phyloP scores from a whole-genome alignment of 129 eudicot species.

The Tanacetum coccineum region DNA sequence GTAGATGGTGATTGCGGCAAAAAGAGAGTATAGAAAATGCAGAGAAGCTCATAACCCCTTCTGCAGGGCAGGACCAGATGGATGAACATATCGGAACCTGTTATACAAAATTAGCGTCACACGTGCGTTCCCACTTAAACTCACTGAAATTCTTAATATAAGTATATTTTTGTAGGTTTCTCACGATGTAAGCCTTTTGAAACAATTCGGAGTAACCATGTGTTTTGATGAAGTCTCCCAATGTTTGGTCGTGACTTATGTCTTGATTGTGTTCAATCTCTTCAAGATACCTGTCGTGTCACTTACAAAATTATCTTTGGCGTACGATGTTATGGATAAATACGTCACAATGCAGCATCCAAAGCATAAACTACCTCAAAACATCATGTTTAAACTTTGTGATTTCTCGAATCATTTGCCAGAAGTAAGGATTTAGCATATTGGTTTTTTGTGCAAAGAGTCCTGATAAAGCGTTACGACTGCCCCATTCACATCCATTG shows the following conservation, averaged over 20 bases:
- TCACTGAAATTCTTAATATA: too few species aligned
- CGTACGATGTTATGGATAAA: too few species aligned
- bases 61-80: constrained; percentile 93
- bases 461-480: constrained; percentile 68
- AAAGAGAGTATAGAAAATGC: constrained; percentile 81
- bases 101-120: too few species aligned
- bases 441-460: constrained; percentile 84
- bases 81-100: constrained; percentile 88
- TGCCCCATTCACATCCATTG: constrained; percentile 88
- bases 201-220: constrained; percentile 86
- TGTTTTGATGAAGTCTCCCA: constrained; percentile 73
- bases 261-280: constrained; percentile 75
- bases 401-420: constrained; percentile 86
- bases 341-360: too few species aligned
- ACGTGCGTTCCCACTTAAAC: too few species aligned
- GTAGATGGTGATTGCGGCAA: constrained; percentile 86
- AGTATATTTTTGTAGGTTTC: too few species aligned
- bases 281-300: constrained; percentile 70
- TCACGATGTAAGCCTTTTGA: constrained; percentile 87
- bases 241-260: constrained; percentile 65
- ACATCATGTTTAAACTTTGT: constrained; percentile 73
- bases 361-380: constrained; percentile 66
- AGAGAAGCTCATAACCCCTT: constrained; percentile 80
- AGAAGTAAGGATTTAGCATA: constrained; percentile 67
- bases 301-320: too few species aligned